Evolutionary conservation across 257 asterid genomes (phyloP).

Genomic region (Misopates orontium): DNA sequence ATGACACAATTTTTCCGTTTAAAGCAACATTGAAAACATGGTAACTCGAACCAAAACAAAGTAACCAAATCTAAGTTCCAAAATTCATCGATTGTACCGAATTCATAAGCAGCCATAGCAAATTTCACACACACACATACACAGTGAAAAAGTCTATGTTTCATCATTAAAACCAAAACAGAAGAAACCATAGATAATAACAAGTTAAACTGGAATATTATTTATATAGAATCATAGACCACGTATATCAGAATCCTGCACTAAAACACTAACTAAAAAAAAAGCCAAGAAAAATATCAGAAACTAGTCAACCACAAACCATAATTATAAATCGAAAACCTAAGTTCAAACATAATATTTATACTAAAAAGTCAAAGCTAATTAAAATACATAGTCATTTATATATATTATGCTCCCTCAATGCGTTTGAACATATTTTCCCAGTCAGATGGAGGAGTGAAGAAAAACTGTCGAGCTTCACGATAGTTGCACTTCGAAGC

Average conservation of each 20-base stretch:
- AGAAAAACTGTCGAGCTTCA: conserved; percentile 34
- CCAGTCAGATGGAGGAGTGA: conserved; percentile 43
- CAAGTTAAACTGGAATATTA: conserved; percentile 26
- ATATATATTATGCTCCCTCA: neutral
- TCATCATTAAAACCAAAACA: neutral
- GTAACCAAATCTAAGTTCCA: neutral
- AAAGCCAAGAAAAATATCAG: conserved; percentile 16
- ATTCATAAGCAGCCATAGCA: neutral
- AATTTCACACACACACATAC: neutral
- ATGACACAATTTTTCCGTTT: too few species aligned
- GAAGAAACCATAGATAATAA: neutral
- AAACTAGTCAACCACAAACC: neutral
- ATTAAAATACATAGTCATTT: too few species aligned
- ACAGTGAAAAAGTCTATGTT: neutral
- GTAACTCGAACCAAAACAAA: neutral
- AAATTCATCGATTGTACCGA: neutral
- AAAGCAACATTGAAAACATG: conserved; percentile 7
- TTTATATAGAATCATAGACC: conserved; percentile 9
- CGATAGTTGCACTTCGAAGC: conserved; percentile 23
- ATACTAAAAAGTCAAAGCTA: neutral
- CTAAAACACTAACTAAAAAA: neutral
- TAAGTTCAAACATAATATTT: neutral
- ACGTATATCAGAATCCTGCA: neutral
- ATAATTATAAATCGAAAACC: neutral
- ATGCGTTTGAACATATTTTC: conserved; percentile 33